These are phyloP conservation scores for Ustilago trichophora DNA, from an alignment of 1,284 basidiomycete genomes.

Conservation along the genomic window DNA sequence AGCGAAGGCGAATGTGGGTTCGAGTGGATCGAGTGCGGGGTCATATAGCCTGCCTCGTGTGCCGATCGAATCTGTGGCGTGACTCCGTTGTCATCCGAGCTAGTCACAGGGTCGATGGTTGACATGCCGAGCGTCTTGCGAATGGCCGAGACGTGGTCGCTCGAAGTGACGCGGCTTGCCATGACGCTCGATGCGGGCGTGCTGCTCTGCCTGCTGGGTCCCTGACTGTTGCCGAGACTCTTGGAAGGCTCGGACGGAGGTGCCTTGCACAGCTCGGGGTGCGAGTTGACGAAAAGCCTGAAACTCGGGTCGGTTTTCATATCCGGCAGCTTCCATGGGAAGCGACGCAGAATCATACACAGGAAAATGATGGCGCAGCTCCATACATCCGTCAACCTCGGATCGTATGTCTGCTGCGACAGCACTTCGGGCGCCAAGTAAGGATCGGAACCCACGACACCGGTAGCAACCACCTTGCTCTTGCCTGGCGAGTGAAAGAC, in stretches of 20 bases:
- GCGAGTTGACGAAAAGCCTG: slow-evolving; percentile 87
- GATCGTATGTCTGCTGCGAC: slow-evolving; percentile 81
- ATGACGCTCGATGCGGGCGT: slow-evolving; percentile 25
- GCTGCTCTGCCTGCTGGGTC: slow-evolving; percentile 28
- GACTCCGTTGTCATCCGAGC: slow-evolving; percentile 15
- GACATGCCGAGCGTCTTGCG: slow-evolving; percentile 34
- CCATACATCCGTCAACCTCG: slow-evolving; percentile 98
- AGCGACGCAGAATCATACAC: slow-evolving; percentile 96
- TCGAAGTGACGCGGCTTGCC: slow-evolving; percentile 41
- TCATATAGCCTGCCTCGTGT: slow-evolving; percentile 59
- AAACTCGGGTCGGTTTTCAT: slow-evolving; percentile 90
- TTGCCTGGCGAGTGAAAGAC: slow-evolving; percentile 96
- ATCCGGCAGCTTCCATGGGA: slow-evolving; percentile 99
- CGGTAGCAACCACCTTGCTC: slow-evolving; percentile 73
- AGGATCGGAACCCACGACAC: slow-evolving; percentile 95
- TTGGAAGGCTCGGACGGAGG: slow-evolving; percentile 19
- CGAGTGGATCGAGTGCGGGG: slow-evolving; percentile 49
- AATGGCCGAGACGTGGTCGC: slow-evolving; percentile 36
- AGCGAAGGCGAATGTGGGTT: slow-evolving; percentile 48
- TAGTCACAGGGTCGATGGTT: slow-evolving; percentile 19
- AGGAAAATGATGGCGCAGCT: slow-evolving; percentile 98
- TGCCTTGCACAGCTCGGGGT: slow-evolving; percentile 78
- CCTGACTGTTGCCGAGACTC: slow-evolving; percentile 16
- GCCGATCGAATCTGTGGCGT: slow-evolving; percentile 54
- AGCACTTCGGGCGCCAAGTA: slow-evolving; percentile 99